Conservation (phyloP, 768 basidiomycete genomes). For the Pholiota conissans region DNA sequence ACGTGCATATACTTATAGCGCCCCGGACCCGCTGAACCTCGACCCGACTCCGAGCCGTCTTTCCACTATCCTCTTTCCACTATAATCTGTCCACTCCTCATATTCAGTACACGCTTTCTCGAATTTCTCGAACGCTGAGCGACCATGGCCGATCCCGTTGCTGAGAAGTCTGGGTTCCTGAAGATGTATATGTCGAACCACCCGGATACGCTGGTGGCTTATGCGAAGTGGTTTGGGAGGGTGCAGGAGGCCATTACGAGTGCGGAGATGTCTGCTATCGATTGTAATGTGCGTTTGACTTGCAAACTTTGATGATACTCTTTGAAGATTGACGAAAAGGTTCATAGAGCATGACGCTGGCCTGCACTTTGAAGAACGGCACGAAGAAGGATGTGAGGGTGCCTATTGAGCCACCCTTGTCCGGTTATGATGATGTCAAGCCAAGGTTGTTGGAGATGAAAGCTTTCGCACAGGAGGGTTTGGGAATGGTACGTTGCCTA, state of each 20-base stretch:
- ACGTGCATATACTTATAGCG: too few relatives aligned
- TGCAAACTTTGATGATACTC: not conserved
- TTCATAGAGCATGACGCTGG: slow-evolving; percentile 66
- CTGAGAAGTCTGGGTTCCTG: slow-evolving; percentile 72
- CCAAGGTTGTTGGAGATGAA: slow-evolving; percentile 81
- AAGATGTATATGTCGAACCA: slow-evolving; percentile 86
- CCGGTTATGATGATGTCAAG: slow-evolving; percentile 80
- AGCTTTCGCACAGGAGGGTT: slow-evolving; percentile 71
- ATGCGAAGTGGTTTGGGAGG: slow-evolving; percentile 76
- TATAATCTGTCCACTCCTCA: too few relatives aligned
- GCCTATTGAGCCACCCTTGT: slow-evolving; percentile 68
- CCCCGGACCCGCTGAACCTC: too few relatives aligned
- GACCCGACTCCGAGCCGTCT: too few relatives aligned
- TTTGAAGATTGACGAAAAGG: not conserved
- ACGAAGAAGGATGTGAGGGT: slow-evolving; percentile 51
- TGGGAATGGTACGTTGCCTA: slow-evolving; percentile 65
- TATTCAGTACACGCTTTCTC: too few relatives aligned
- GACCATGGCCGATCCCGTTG: slow-evolving; percentile 69
- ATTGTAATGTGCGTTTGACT: slow-evolving; percentile 50
- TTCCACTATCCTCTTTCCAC: too few relatives aligned
- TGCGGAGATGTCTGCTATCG: slow-evolving; percentile 73
- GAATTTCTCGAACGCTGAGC: not conserved
- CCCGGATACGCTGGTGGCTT: slow-evolving; percentile 82
- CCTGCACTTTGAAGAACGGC: slow-evolving; percentile 55
- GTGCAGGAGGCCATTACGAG: slow-evolving; percentile 51